Evolutionary conservation across 306 rosid species (phyloP).

Genomic region (Gastrolobium bilobum): DNA sequence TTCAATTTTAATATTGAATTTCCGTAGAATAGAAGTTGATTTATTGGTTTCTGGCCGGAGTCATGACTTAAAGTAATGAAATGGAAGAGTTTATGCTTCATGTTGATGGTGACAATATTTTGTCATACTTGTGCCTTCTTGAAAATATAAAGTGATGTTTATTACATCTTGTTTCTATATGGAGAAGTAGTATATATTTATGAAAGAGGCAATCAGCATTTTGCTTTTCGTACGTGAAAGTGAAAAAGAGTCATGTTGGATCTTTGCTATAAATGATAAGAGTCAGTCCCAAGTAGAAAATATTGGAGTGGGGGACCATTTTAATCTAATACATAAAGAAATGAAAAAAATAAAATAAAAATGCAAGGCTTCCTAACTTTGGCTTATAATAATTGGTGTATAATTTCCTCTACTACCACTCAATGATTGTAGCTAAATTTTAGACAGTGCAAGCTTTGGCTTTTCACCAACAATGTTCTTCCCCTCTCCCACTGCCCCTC

Average conservation of each 20-base stretch:
- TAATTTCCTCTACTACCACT: background rate
- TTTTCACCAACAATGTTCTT: background rate
- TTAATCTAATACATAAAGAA: background rate
- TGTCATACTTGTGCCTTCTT: conserved; percentile 19
- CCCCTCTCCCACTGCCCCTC: background rate
- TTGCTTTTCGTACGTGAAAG: conserved; percentile 44
- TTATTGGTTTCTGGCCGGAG: background rate
- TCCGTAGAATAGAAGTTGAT: conserved; percentile 1
- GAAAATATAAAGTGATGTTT: background rate
- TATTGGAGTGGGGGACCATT: conserved; percentile 54
- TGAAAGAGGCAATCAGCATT: conserved; percentile 22
- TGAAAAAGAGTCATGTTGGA: conserved; percentile 30
- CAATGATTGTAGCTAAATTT: conserved; percentile 6
- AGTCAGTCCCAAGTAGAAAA: background rate
- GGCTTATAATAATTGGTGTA: conserved; percentile 27
- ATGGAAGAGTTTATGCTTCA: background rate
- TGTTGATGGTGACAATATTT: conserved; percentile 47
- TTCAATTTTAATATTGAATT: conserved; percentile 18
- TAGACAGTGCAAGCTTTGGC: background rate
- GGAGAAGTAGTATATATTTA: background rate
- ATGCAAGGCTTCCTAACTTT: background rate
- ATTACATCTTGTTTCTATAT: conserved; percentile 37
- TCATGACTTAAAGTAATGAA: background rate
- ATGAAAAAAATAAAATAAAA: background rate
- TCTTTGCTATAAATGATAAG: conserved; percentile 34